Conservation (phyloP, 2,329 filamentous ascomycete genomes). For the Trichophyton verrucosum region DNA sequence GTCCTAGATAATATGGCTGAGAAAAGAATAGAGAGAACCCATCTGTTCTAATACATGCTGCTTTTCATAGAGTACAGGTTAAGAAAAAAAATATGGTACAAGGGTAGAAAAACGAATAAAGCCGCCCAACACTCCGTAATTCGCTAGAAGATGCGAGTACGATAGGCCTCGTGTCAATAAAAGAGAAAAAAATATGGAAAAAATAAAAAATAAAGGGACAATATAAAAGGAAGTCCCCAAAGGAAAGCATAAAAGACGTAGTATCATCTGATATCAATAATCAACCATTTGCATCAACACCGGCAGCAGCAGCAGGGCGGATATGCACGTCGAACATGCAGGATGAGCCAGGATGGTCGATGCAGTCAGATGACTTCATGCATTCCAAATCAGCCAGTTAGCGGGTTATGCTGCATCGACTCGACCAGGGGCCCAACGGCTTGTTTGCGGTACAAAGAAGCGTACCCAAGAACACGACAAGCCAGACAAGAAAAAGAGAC, state of each 20-base stretch:
- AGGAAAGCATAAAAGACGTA: not conserved
- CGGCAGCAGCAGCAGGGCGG: not conserved
- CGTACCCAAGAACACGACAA: not conserved
- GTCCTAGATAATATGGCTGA: no score
- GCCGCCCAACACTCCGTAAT: not conserved
- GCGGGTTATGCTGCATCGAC: not conserved
- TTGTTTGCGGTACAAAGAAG: not conserved
- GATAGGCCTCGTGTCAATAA: not conserved
- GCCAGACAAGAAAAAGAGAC: no score
- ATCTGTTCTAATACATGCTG: not conserved
- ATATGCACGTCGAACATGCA: not conserved
- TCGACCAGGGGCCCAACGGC: not conserved
- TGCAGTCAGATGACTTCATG: constrained; percentile 4
- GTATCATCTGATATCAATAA: not conserved
- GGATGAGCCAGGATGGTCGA: not conserved
- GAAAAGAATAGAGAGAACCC: no score
- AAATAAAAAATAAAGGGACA: not conserved
- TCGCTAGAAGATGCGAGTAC: not conserved
- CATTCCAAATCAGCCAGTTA: not conserved
- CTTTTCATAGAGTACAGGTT: not conserved
- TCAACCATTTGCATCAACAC: not conserved
- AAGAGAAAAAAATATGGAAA: not conserved
- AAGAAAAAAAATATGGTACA: not conserved
- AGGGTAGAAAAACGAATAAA: not conserved
- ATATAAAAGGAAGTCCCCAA: not conserved